Evolutionary conservation across 495 filamentous ascomycete genomes (phyloP).

Genomic region (Parathielavia hyrcaniae): DNA sequence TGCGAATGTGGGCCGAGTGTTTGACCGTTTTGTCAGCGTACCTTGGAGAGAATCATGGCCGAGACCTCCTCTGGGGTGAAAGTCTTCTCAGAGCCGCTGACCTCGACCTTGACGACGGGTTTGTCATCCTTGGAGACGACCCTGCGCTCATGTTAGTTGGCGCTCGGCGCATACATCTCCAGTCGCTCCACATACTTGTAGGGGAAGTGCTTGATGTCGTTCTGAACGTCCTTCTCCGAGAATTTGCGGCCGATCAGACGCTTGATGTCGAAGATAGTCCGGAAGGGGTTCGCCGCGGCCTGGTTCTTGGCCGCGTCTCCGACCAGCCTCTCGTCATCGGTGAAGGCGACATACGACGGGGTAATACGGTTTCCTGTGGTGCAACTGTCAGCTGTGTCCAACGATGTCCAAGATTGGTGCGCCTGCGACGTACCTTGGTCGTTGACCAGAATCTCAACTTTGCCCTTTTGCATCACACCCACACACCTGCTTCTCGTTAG

Average conservation of each 20-base stretch:
- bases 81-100: slow-evolving; percentile 63
- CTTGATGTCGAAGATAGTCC: slow-evolving; percentile 93
- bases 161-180: background rate
- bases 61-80: slow-evolving; percentile 86
- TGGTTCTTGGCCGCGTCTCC: slow-evolving; percentile 99
- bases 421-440: slow-evolving; percentile 53
- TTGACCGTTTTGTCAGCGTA: slow-evolving; percentile 6
- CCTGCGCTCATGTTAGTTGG: slow-evolving; percentile 24
- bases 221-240: slow-evolving; percentile 76
- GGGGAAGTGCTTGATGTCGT: slow-evolving; percentile 83
- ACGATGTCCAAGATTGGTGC: background rate
- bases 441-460: slow-evolving; percentile 96
- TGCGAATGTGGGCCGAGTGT: background rate
- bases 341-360: slow-evolving; percentile 97
- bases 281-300: slow-evolving; percentile 82
- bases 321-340: slow-evolving; percentile 92
- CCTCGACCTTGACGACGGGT: slow-evolving; percentile 71
- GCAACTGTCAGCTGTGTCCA: slow-evolving; percentile 6
- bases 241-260: slow-evolving; percentile 88
- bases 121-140: slow-evolving; percentile 76
- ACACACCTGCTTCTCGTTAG: slow-evolving; percentile 51
- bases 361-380: slow-evolving; percentile 86
- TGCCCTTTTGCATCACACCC: slow-evolving; percentile 97
- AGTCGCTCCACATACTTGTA: slow-evolving; percentile 52
- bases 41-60: slow-evolving; percentile 77